Percentiles rank a stretch among this genome's conserved stretches.
Evolutionary conservation across 768 basidiomycete genomes (phyloP).

Genomic region (Suillus subaureus): DNA sequence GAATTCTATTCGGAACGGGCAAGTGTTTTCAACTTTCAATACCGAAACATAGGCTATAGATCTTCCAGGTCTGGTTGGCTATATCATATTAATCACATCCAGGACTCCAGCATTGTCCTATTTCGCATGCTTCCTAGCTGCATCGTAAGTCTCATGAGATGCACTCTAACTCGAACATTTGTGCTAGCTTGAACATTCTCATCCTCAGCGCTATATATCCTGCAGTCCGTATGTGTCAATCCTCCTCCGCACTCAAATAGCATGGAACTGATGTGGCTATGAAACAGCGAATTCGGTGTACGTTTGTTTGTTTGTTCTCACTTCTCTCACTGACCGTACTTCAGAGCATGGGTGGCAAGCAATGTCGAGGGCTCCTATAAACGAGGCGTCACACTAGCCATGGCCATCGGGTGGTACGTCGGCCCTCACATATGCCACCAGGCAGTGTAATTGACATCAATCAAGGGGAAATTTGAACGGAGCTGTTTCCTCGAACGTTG

Average conservation of each 20-base stretch:
- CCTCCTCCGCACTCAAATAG: neutral
- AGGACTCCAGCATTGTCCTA: slow-evolving; percentile 65
- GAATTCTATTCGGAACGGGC: slow-evolving; percentile 36
- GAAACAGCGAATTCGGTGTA: slow-evolving; percentile 52
- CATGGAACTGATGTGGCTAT: neutral
- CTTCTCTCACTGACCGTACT: neutral
- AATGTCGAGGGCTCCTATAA: slow-evolving; percentile 79
- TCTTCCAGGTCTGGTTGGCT: slow-evolving; percentile 50
- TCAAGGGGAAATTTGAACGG: slow-evolving; percentile 65
- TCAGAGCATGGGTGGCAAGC: slow-evolving; percentile 57
- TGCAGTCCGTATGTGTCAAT: slow-evolving; percentile 40
- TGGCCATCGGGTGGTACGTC: slow-evolving; percentile 62
- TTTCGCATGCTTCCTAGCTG: slow-evolving; percentile 71
- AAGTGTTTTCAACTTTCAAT: neutral
- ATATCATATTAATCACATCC: slow-evolving; percentile 67
- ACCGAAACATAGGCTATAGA: neutral
- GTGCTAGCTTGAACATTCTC: neutral
- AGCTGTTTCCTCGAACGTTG: slow-evolving; percentile 67
- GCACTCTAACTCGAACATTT: slow-evolving; percentile 1
- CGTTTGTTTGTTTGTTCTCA: slow-evolving; percentile 21
- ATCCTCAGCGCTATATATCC: slow-evolving; percentile 47
- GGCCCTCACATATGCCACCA: slow-evolving; percentile 19
- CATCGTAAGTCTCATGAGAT: slow-evolving; percentile 50
- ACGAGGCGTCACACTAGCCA: slow-evolving; percentile 66
- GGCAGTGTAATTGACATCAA: neutral